These are phyloP conservation scores for Aaosphaeria arxii DNA, from an alignment of 2,329 filamentous ascomycete genomes.

Conservation along the genomic window DNA sequence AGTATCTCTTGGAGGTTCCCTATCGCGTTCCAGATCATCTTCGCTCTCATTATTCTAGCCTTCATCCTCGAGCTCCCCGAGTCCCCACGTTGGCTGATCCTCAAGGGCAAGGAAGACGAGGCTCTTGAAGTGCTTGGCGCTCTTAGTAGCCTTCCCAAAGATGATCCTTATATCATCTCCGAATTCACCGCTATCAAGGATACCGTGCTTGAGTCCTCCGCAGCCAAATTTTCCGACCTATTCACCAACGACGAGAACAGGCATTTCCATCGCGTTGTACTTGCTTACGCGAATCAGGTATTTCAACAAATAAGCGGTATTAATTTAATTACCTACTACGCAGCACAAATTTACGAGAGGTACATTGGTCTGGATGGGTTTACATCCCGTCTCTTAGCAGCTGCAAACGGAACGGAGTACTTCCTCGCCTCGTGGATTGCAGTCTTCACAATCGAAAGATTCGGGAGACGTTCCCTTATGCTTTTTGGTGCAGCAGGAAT, in stretches of 20 bases:
- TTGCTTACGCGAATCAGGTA: constrained; percentile 58
- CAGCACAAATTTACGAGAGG: constrained; percentile 6
- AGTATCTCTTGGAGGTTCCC: constrained; percentile 46
- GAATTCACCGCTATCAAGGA: constrained; percentile 15
- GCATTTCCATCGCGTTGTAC: constrained; percentile 54
- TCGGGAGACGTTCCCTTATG: constrained; percentile 65
- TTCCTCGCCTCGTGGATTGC: constrained; percentile 62
- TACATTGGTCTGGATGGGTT: constrained; percentile 3
- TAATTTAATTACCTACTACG: constrained; percentile 13
- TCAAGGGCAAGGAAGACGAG: constrained; percentile 51
- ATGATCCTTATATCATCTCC: constrained; percentile 8
- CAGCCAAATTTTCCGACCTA: constrained; percentile 50
- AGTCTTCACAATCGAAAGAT: constrained; percentile 65
- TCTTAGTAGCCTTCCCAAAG: constrained; percentile 5
- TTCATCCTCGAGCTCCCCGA: constrained; percentile 41
- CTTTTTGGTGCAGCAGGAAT: constrained; percentile 56
- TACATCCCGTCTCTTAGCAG: constrained; percentile 54
- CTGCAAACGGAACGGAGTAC: constrained; percentile 51
- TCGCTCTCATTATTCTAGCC: constrained; percentile 56
- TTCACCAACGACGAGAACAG: constrained; percentile 56
- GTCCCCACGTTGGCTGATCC: constrained; percentile 50
- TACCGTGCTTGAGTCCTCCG: constrained; percentile 9
- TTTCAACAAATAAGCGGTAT: constrained; percentile 45
- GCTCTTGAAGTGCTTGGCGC: constrained; percentile 29
- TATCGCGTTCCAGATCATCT: constrained; percentile 55